phyloP scores from a whole-genome alignment of 192 early-diverging fungal species.

The Coemansia sp. region DNA sequence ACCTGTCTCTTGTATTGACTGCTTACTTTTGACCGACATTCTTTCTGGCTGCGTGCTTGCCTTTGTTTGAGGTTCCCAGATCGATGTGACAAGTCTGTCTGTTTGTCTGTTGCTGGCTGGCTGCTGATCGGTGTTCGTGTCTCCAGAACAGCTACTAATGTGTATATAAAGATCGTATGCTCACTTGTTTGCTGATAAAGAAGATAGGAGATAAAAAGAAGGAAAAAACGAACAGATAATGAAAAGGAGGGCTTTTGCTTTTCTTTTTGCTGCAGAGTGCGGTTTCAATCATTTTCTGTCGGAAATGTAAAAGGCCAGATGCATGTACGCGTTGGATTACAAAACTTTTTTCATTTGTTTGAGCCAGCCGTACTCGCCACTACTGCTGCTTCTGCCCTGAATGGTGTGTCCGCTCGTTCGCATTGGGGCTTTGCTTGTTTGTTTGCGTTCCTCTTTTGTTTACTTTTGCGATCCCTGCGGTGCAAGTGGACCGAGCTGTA shows the following conservation, averaged over 20 bases:
- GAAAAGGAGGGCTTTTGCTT: background rate
- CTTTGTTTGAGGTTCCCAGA: background rate
- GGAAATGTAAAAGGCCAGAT: background rate
- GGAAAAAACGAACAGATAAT: background rate
- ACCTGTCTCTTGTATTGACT: background rate
- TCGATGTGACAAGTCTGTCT: background rate
- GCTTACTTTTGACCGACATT: slow-evolving; percentile 31
- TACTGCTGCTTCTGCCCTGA: background rate
- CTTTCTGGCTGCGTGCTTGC: background rate
- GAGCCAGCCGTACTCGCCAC: background rate
- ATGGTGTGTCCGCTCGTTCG: too few relatives aligned
- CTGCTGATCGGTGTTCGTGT: background rate
- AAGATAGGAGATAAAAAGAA: background rate
- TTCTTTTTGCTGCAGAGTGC: too few relatives aligned
- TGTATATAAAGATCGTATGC: too few relatives aligned
- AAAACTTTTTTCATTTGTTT: background rate
- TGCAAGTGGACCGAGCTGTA: too few relatives aligned
- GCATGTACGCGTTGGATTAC: slow-evolving; percentile 2
- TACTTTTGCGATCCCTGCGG: too few relatives aligned
- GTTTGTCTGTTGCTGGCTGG: background rate
- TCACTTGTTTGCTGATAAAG: background rate
- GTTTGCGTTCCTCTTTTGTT: background rate
- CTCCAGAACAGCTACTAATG: too few relatives aligned
- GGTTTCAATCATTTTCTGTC: too few relatives aligned
- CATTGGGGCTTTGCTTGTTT: background rate